Evolutionary conservation across 2,329 filamentous ascomycete genomes (phyloP), one percentile per base, ranked within the genome.

Genomic region (Cladosporium sp.): DNA sequence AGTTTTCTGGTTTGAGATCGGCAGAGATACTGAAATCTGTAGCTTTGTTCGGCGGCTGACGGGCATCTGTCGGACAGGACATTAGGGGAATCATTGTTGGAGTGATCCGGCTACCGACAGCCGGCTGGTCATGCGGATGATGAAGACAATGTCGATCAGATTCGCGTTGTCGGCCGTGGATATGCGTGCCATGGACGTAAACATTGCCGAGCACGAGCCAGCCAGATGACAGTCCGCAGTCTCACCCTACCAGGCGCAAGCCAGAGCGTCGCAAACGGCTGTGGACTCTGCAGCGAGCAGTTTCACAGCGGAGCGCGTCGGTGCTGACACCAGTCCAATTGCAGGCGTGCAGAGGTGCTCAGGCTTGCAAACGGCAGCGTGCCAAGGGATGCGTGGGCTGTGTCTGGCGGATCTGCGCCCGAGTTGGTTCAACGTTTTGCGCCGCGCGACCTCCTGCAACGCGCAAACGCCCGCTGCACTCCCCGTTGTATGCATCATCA

Each of bases 341-440:
- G 32, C 19, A 28, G 19, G 45, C n/a, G 25, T 35, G n/a, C 28
- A 20, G 22, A 22, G 15, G 28, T 5, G 22, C 3, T 32, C n/a
- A 32, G 17, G n/a, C 45, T 17, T 48, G 45, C 19, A 19, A 48
- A 28, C 15, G 9, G 9, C 9, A 5, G 3, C 2, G 15, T 15
- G 45, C 47, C 47, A 50, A 50, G 47, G 15, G 20, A 50, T 25
- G 15, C 47, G 47, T 32, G 20, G 47, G 47, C 47, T 50, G 47
- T 50, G 45, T 48, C 25, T 5, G 12, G 45, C 28, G 28, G 42
- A 48, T 48, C 28, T 28, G 28, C 45, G 45, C 45, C 19, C 24
- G 5, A 34, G 22, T 5, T 12, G 28, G 45, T 48, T 48, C 45
- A 48, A 48, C 45, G 45, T 32, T 48, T 48, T 48, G 45, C 25